These are phyloP conservation scores for Chaetoceros muelleri DNA, from an alignment of 108 stramenopile species.

Conservation along the genomic window DNA sequence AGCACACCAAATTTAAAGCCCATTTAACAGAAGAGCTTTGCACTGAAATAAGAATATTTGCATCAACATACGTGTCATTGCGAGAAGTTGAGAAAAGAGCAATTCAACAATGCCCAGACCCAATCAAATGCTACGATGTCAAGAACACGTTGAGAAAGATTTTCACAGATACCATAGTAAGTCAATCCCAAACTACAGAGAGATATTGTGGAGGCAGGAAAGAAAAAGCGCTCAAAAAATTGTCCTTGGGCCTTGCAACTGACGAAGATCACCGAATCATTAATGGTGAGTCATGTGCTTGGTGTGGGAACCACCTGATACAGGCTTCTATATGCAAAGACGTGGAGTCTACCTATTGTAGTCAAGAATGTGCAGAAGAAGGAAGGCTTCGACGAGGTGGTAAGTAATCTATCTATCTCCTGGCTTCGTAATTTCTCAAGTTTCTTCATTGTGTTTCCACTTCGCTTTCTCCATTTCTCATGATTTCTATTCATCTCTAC, in stretches of 20 bases:
- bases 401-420: too few species aligned
- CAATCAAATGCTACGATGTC: slow-evolving; percentile 22
- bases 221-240: slow-evolving; percentile 37
- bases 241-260: slow-evolving; percentile 29
- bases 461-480: too few species aligned
- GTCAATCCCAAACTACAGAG: slow-evolving; percentile 17
- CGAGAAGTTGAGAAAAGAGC: slow-evolving; percentile 47
- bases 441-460: too few species aligned
- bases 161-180: slow-evolving; percentile 5
- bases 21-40: too few species aligned
- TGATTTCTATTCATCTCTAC: too few species aligned
- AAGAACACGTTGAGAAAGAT: slow-evolving; percentile 20
- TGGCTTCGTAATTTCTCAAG: too few species aligned
- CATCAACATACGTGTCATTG: slow-evolving; percentile 26
- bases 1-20: too few species aligned
- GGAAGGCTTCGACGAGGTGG: slow-evolving; percentile 55
- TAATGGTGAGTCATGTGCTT: slow-evolving; percentile 36
- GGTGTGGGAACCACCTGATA: slow-evolving; percentile 32
- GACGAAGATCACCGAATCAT: slow-evolving; percentile 26
- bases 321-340: slow-evolving; percentile 5
- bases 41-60: slow-evolving; percentile 36
- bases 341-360: slow-evolving; percentile 45
- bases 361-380: slow-evolving; percentile 42
- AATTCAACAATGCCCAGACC: slow-evolving; percentile 29
- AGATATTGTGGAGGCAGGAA: slow-evolving; percentile 54